Base-by-base conservation (phyloP, 352 stramenopile genomes). In the Pythium diclinum region DNA sequence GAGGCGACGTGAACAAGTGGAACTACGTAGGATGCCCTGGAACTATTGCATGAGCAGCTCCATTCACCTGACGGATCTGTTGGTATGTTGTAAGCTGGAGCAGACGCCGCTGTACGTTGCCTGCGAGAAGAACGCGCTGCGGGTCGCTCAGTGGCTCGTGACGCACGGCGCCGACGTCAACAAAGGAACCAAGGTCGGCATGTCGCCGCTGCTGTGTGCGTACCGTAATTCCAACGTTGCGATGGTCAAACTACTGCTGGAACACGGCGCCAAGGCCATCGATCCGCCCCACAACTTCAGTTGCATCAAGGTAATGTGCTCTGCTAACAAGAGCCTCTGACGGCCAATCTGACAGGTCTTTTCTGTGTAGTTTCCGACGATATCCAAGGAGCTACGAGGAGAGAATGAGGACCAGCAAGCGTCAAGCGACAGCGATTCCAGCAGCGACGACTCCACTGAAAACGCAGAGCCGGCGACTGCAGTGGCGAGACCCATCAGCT, bases 31-130 rank as follows among this genome's bases (percentile, higher is more conserved):
- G 13, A 40, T 4, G 32, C 3, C 10, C 13, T 49, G 14, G 1
- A n/a, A 21, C 34, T 25, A 28, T 28, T 28, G 25, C 25, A 28
- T 28, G 2, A 28, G 25, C 25, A 28, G 25, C 25, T 28, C 4
- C 1, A 3, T 28, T 28, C 25, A 28, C 25, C 25, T 42, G 32
- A n/a, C 56, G 16, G 25, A 59, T 8, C 10, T 40, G 1, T 19
- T 23, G 19, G 17, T 44, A 40, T 3, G 9, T 8, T 51, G 25
- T 28, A 28, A 89, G 77, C 60, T 90, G 9, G 77, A 85, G 63
- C 79, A 90, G 51, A 88, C 77, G 7, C 57, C 81, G 13, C 46
- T 90, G 54, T 85, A 80, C 28, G 53, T 87, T 16, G 79, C 81
- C 1, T 88, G 79, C 46, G 76, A 90, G 21, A 72, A 69, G 33